Evolutionary conservation across 2,329 filamentous ascomycete species (phyloP).

Genomic region (Aspergillus chevalieri): DNA sequence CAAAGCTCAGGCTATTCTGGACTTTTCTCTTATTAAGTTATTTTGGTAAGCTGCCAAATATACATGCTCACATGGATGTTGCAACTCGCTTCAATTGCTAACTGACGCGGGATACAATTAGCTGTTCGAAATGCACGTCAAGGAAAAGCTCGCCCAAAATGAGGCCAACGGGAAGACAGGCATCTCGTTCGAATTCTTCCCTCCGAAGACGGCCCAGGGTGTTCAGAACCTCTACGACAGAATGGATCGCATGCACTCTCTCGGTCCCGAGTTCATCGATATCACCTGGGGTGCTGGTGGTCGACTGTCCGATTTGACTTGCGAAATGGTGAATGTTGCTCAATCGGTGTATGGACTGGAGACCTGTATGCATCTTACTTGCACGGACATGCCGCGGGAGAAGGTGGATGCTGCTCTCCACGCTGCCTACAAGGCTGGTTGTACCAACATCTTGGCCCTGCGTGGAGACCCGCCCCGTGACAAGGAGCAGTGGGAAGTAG

Average conservation of each 20-base stretch:
- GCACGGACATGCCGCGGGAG: slow-evolving; percentile 91
- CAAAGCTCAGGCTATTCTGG: neutral
- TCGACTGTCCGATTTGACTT: slow-evolving; percentile 81
- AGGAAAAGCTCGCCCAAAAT: slow-evolving; percentile 78
- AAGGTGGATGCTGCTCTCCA: slow-evolving; percentile 85
- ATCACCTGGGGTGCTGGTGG: slow-evolving; percentile 98
- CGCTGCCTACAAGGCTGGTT: slow-evolving; percentile 87
- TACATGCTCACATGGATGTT: neutral
- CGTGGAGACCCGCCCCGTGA: slow-evolving; percentile 91
- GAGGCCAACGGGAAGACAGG: slow-evolving; percentile 72
- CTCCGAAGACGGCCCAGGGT: slow-evolving; percentile 81
- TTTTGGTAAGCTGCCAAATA: neutral
- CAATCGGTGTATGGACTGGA: slow-evolving; percentile 94
- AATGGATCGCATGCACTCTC: slow-evolving; percentile 97
- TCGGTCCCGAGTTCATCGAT: slow-evolving; percentile 93
- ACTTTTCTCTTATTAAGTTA: neutral
- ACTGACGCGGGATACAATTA: neutral
- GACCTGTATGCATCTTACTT: slow-evolving; percentile 98
- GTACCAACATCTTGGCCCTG: slow-evolving; percentile 92
- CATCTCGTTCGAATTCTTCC: slow-evolving; percentile 99
- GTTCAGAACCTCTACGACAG: slow-evolving; percentile 99
- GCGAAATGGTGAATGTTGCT: slow-evolving; percentile 94
- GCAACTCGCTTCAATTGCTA: neutral
- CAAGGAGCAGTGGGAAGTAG: slow-evolving; percentile 85
- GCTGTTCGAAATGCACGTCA: slow-evolving; percentile 76